phyloP scores from a whole-genome alignment of 2,329 filamentous ascomycete genomes.

The Cercospora zeae-maydis region DNA sequence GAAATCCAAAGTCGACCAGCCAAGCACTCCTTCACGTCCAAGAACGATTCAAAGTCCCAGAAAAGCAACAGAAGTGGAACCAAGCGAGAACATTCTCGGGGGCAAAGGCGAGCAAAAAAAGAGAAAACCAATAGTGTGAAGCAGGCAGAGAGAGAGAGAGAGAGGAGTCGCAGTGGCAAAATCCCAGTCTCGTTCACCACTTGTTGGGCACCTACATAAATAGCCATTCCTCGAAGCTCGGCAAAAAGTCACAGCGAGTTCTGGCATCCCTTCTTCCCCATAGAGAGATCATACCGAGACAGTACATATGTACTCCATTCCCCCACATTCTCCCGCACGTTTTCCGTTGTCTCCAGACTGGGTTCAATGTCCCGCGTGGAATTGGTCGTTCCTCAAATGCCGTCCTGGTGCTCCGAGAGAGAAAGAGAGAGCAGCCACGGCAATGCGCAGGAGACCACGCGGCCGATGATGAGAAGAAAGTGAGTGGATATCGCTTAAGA shows the following conservation, averaged over 20 bases:
- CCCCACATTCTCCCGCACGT: constrained; percentile 9
- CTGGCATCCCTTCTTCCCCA: not conserved
- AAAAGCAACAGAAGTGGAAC: constrained; percentile 1
- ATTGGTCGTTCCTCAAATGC: not conserved
- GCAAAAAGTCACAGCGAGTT: not conserved
- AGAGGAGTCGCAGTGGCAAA: not conserved
- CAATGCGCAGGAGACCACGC: not conserved
- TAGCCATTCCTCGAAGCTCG: not conserved
- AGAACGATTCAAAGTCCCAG: constrained; percentile 1
- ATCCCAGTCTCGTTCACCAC: not conserved
- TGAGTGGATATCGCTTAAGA: constrained; percentile 3
- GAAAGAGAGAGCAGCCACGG: not conserved
- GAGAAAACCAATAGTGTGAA: not conserved
- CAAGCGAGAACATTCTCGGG: not conserved
- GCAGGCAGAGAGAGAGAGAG: not conserved
- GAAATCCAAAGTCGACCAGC: not conserved
- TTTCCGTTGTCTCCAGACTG: constrained; percentile 5
- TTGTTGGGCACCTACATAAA: constrained; percentile 5
- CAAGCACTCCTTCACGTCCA: constrained; percentile 1
- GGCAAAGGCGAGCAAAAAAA: not conserved
- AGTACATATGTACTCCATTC: not conserved
- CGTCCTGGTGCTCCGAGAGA: not conserved
- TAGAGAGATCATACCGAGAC: not conserved
- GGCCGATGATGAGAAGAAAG: not conserved
- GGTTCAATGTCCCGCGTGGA: not conserved